A percentile compares a stretch with the other conserved stretches of the same genome.
phyloP scores from a whole-genome alignment of 2,329 filamentous ascomycete genomes.

The Furcasterigmium furcatum region DNA sequence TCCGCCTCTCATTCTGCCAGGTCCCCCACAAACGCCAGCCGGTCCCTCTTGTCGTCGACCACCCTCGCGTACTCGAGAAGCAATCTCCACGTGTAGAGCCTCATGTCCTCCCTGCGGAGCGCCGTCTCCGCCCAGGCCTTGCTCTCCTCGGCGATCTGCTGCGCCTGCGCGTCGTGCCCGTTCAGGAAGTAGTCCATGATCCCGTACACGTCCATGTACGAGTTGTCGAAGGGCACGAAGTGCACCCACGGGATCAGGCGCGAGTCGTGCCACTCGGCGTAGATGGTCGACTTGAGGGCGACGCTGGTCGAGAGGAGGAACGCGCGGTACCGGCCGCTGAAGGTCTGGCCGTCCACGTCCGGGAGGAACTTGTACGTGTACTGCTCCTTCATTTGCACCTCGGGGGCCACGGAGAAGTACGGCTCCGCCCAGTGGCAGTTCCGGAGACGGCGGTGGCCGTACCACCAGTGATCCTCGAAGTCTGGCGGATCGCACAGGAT shows the following conservation, averaged over 20 bases:
- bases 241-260: slow-evolving; percentile 59
- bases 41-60: slow-evolving; percentile 23
- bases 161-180: slow-evolving; percentile 37
- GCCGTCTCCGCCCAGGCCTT: slow-evolving; percentile 50
- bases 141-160: slow-evolving; percentile 46
- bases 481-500: slow-evolving; percentile 22
- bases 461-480: slow-evolving; percentile 8
- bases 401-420: slow-evolving; percentile 14
- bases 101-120: slow-evolving; percentile 51
- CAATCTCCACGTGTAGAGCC: slow-evolving; percentile 50
- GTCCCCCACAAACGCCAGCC: slow-evolving; percentile 23
- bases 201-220: slow-evolving; percentile 54
- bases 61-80: slow-evolving; percentile 41
- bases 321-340: slow-evolving; percentile 44
- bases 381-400: slow-evolving; percentile 27
- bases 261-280: slow-evolving; percentile 62
- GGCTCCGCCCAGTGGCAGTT: slow-evolving; percentile 19
- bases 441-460: neutral
- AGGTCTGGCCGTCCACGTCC: slow-evolving; percentile 57
- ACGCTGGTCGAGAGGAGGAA: slow-evolving; percentile 54
- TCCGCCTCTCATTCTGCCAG: slow-evolving; percentile 8
- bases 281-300: slow-evolving; percentile 60
- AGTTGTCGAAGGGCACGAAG: slow-evolving; percentile 60
- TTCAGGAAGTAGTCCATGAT: slow-evolving; percentile 54
- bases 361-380: slow-evolving; percentile 50